Evolutionary conservation across 306 rosid genomes (phyloP).

Genomic region (Carpinus fangiana): DNA sequence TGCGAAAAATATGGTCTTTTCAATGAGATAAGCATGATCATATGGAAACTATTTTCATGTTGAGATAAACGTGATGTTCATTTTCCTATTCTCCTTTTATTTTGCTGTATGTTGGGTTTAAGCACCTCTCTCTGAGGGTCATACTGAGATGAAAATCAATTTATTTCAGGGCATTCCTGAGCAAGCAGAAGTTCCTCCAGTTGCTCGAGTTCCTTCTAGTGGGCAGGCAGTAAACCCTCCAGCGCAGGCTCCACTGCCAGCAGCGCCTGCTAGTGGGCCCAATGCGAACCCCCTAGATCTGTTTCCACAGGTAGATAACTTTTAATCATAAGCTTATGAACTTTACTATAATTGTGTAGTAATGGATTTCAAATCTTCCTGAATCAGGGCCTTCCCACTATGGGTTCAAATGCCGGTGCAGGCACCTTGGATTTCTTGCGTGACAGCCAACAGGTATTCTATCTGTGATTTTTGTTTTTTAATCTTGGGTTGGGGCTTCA

Average conservation of each 20-base stretch:
- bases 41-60: neutral
- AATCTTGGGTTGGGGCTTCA: neutral
- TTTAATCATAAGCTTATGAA: neutral
- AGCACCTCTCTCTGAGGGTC: neutral
- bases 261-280: slow-evolving; percentile 65
- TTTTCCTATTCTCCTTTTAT: neutral
- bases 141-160: neutral
- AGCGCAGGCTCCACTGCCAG: slow-evolving; percentile 57
- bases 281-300: slow-evolving; percentile 92
- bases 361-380: slow-evolving; percentile 24
- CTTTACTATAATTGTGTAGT: slow-evolving; percentile 1
- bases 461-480: neutral
- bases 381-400: slow-evolving; percentile 76
- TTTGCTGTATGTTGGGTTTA: neutral
- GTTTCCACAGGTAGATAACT: slow-evolving; percentile 73
- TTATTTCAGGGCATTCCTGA: slow-evolving; percentile 83
- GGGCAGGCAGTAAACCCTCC: slow-evolving; percentile 49
- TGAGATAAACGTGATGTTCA: neutral
- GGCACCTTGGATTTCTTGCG: slow-evolving; percentile 86
- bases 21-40: neutral
- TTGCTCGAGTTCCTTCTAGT: slow-evolving; percentile 50
- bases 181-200: slow-evolving; percentile 76
- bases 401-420: slow-evolving; percentile 72
- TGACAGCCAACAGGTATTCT: slow-evolving; percentile 75
- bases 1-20: neutral